These are phyloP conservation scores for Codiaeum variegatum DNA, from an alignment of 441 rosid species.

Conservation along the genomic window DNA sequence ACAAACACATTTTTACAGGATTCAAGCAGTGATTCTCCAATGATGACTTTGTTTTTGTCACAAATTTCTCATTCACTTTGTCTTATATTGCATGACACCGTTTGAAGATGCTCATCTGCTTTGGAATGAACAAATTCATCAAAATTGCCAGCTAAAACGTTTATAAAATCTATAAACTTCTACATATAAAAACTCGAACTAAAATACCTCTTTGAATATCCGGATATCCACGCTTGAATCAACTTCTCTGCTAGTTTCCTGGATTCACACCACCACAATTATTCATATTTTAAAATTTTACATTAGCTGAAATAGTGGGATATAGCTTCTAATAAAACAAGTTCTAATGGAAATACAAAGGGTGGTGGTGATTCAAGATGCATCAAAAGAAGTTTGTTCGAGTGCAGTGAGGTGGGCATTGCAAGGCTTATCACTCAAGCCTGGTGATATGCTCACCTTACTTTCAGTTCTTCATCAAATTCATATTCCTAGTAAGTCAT, in stretches of 20 bases:
- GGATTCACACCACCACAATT: background rate
- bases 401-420: constrained; percentile 39
- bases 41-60: constrained; percentile 13
- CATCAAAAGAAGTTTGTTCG: constrained; percentile 29
- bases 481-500: constrained; percentile 22
- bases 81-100: background rate
- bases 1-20: background rate
- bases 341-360: constrained; percentile 28
- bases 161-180: background rate
- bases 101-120: background rate
- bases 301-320: too few relatives aligned
- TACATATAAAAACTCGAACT: background rate
- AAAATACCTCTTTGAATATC: constrained; percentile 1
- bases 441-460: constrained; percentile 41
- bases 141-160: background rate
- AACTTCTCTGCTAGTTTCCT: constrained; percentile 9
- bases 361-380: constrained; percentile 49
- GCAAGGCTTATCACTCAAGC: constrained; percentile 32
- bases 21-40: constrained; percentile 5
- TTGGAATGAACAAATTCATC: constrained; percentile 1
- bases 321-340: background rate
- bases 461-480: constrained; percentile 34
- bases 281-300: background rate
- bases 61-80: background rate
- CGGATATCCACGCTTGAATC: constrained; percentile 10